A percentile compares a stretch with the other conserved stretches of the same genome.
These are phyloP conservation scores for Allium cepa DNA, from an alignment of 106 monocot species.

Conservation along the genomic window DNA sequence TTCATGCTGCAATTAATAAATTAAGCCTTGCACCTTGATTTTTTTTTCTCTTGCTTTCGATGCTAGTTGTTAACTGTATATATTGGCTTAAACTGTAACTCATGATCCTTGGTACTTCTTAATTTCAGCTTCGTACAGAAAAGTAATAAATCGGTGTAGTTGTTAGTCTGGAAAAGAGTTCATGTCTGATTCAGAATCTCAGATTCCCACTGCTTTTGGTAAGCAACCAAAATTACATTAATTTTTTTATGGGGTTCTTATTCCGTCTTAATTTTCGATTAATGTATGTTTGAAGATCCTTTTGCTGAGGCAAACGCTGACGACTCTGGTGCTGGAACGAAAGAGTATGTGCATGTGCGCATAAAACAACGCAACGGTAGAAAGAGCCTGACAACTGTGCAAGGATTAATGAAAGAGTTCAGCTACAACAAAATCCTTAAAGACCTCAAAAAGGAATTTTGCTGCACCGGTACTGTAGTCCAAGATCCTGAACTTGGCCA, in stretches of 20 bases:
- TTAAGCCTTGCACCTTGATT: too few relatives aligned
- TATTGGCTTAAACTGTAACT: too few relatives aligned
- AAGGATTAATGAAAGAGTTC: slow-evolving; percentile 79
- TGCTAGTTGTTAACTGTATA: too few relatives aligned
- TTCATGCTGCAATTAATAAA: too few relatives aligned
- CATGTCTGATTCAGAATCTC: slow-evolving; percentile 25
- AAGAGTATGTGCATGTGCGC: slow-evolving; percentile 92
- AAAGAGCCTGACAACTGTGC: slow-evolving; percentile 87
- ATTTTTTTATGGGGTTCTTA: not conserved
- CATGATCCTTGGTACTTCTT: too few relatives aligned
- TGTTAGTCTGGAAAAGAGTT: slow-evolving; percentile 5
- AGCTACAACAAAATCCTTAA: slow-evolving; percentile 87
- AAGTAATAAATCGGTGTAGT: too few relatives aligned
- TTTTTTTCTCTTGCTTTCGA: too few relatives aligned
- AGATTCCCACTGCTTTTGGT: slow-evolving; percentile 22
- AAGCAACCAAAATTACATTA: not conserved
- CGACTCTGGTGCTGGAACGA: slow-evolving; percentile 48
- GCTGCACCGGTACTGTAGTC: slow-evolving; percentile 95
- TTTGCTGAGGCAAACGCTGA: slow-evolving; percentile 27
- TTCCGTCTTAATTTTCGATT: not conserved
- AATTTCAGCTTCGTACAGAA: too few relatives aligned
- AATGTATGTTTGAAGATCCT: slow-evolving; percentile 5
- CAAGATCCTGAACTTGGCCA: slow-evolving; percentile 89
- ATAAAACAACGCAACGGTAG: slow-evolving; percentile 84
- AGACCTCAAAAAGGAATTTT: slow-evolving; percentile 91